phyloP scores from a whole-genome alignment of 805 yeast species.

The Candida vaughaniae region DNA sequence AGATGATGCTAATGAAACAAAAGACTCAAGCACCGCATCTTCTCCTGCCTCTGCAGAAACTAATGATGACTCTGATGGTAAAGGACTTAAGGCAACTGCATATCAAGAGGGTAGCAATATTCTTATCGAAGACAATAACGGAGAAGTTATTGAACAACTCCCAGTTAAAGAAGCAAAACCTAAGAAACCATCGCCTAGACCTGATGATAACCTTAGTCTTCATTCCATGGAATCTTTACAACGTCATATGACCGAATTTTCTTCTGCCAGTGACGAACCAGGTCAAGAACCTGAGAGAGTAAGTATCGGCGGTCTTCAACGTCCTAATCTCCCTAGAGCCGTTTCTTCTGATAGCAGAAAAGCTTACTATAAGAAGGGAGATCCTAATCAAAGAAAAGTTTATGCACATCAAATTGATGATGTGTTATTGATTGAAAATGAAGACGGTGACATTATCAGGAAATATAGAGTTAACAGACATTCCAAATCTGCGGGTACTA shows the following conservation, averaged over 20 bases:
- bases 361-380: constrained; percentile 30
- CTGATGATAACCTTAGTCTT: constrained; percentile 25
- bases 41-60: constrained; percentile 3
- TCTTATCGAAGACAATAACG: constrained; percentile 78
- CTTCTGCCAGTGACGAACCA: constrained; percentile 20
- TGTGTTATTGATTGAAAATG: constrained; percentile 79
- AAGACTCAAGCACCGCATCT: not conserved
- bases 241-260: constrained; percentile 34
- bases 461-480: constrained; percentile 74
- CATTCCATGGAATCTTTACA: constrained; percentile 43
- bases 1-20: constrained; percentile 1
- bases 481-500: constrained; percentile 9
- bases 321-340: constrained; percentile 8
- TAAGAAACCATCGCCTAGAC: not conserved
- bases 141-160: constrained; percentile 69
- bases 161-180: constrained; percentile 29
- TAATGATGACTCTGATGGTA: constrained; percentile 6
- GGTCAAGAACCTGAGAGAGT: not conserved
- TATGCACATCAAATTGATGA: constrained; percentile 81
- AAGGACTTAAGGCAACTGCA: constrained; percentile 24
- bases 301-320: constrained; percentile 1
- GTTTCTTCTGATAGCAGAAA: constrained; percentile 15
- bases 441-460: constrained; percentile 87
- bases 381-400: constrained; percentile 37
- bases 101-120: constrained; percentile 67